These are phyloP conservation scores for Tilletia walkeri DNA, from an alignment of 1,284 basidiomycete species.

Conservation along the genomic window DNA sequence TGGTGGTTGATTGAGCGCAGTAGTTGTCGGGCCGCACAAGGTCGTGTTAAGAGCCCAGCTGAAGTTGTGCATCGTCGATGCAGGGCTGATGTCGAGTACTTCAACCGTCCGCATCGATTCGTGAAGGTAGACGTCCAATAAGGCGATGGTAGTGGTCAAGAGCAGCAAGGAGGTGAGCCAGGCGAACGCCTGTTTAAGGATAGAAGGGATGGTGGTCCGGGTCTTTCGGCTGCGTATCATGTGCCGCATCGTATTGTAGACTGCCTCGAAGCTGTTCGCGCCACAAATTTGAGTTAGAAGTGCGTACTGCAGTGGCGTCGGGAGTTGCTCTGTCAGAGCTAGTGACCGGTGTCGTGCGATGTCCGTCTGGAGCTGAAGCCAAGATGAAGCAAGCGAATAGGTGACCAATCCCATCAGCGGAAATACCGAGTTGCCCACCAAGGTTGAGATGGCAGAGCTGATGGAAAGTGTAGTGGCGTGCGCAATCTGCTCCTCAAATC, in stretches of 20 bases:
- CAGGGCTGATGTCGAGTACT: constrained; percentile 21
- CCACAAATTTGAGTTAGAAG: constrained; percentile 24
- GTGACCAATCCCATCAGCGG: constrained; percentile 26
- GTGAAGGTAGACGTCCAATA: constrained; percentile 23
- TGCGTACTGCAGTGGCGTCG: constrained; percentile 25
- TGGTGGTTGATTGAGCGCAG: neutral
- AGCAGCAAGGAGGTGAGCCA: constrained; percentile 22
- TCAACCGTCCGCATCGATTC: constrained; percentile 25
- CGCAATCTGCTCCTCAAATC: constrained; percentile 21
- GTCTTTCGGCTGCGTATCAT: constrained; percentile 4
- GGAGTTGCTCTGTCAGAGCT: constrained; percentile 16
- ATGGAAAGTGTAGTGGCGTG: constrained; percentile 25
- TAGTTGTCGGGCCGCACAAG: neutral
- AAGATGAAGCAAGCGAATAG: constrained; percentile 24
- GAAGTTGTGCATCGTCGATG: neutral
- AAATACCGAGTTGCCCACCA: constrained; percentile 23
- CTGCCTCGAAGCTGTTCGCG: constrained; percentile 19
- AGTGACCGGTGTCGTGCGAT: constrained; percentile 11
- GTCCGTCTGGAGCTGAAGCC: constrained; percentile 22
- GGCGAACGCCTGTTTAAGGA: constrained; percentile 22
- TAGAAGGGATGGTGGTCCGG: constrained; percentile 19
- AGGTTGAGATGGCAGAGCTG: constrained; percentile 21
- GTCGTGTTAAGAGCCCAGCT: constrained; percentile 22
- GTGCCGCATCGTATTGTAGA: constrained; percentile 21
- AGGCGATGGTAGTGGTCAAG: constrained; percentile 16